Percentiles rank a stretch among this genome's conserved stretches.
Conservation (phyloP, 345 rosid genomes). For the Eucalyptus camaldulensis region DNA sequence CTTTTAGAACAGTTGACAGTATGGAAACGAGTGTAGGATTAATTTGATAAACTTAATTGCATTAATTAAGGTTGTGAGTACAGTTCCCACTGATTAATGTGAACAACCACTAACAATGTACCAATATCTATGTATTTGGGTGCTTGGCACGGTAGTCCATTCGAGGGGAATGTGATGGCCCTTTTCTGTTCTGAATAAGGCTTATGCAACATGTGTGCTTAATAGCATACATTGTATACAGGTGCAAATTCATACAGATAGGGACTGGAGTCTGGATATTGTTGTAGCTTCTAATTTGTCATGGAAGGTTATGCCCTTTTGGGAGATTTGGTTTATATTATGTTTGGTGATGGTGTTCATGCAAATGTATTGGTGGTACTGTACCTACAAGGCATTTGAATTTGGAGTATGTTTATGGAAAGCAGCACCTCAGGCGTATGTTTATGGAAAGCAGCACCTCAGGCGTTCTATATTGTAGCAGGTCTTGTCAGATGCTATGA, state of each 20-base stretch:
- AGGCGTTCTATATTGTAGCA: neutral
- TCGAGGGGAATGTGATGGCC: neutral
- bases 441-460: neutral
- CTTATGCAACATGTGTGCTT: neutral
- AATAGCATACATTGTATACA: neutral
- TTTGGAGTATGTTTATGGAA: neutral
- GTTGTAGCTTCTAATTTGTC: neutral
- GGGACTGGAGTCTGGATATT: neutral
- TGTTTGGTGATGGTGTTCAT: neutral
- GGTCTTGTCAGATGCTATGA: neutral
- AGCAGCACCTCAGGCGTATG: neutral
- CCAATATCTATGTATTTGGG: neutral
- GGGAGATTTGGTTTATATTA: neutral
- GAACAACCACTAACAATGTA: neutral
- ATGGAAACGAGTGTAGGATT: neutral
- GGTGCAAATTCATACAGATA: neutral
- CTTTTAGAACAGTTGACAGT: accelerated
- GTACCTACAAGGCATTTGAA: neutral
- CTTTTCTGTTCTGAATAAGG: neutral
- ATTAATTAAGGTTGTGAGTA: neutral
- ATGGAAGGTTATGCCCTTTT: neutral
- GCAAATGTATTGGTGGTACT: neutral
- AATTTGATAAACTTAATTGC: neutral
- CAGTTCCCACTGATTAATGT: neutral
- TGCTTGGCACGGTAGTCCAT: neutral